phyloP scores from a whole-genome alignment of 257 asterid species.

The Voacanga thouarsii region DNA sequence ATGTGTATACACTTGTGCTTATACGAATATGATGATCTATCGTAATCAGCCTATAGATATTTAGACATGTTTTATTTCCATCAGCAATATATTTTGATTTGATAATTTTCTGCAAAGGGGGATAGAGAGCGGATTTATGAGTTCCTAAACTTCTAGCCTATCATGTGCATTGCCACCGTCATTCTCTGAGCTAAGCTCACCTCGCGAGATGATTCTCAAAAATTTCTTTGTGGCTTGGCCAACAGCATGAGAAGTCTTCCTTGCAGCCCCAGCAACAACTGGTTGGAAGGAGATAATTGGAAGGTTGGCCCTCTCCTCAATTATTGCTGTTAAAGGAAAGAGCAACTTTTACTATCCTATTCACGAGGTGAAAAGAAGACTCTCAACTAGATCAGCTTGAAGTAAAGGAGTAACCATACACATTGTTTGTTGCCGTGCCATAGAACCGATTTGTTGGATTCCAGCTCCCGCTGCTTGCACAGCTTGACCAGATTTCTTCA shows the following conservation, averaged over 20 bases:
- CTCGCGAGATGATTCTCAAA: conserved; percentile 62
- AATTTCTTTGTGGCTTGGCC: conserved; percentile 68
- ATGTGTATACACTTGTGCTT: not conserved
- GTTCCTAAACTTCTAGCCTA: conserved; percentile 21
- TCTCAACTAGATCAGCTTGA: not conserved
- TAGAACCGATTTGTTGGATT: conserved; percentile 72
- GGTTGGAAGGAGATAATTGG: conserved; percentile 84
- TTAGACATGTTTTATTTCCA: not conserved
- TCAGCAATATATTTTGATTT: not conserved
- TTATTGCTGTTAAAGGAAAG: conserved; percentile 59
- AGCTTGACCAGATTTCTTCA: conserved; percentile 84
- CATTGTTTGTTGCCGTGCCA: conserved; percentile 75
- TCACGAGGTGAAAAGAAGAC: conserved; percentile 10
- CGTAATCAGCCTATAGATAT: not conserved
- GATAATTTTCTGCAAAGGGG: not conserved
- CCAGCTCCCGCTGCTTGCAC: conserved; percentile 97
- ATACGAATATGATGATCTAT: not conserved
- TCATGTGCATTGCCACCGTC: conserved; percentile 39
- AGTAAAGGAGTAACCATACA: conserved; percentile 42
- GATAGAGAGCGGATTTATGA: not conserved
- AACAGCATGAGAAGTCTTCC: conserved; percentile 77
- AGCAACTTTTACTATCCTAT: conserved; percentile 7
- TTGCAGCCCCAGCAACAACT: conserved; percentile 82
- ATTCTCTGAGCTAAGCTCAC: conserved; percentile 38
- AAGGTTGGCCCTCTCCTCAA: conserved; percentile 88